Evolutionary conservation across 2,329 filamentous ascomycete genomes (phyloP), one percentile per base, ranked within the genome.

Genomic region (Ceratocystis destructans): DNA sequence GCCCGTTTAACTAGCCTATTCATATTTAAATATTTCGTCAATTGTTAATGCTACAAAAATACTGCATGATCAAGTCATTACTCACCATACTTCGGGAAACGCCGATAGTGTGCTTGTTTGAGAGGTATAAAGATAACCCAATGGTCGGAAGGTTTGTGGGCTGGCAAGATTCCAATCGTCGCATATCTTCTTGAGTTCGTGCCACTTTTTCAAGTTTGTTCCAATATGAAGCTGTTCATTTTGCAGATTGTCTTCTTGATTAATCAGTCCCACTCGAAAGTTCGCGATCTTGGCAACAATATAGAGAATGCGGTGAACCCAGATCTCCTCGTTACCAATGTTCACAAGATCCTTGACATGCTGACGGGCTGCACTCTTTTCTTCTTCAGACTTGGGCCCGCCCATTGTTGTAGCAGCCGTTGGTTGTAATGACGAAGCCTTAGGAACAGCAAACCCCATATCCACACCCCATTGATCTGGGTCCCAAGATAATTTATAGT

Each of bases 401-500:
- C 20, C 57, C 25, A 15, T n/a, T 55, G 15, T 44, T 20, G 31
- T 61, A 50, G 20, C 50, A 50, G 17, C 15, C 37, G 37, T 31
- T n/a, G 62, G 61, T 25, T 41, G 28, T 22, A 53, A 67, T 41
- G 48, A 57, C n/a, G 37, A 37, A 46, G 20, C 15, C n/a, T 48
- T 55, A 33, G 12, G 62, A 62, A 68, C 67, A 15, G 71, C 68
- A 59, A 94, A 87, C 70, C 88, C 82, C 80, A 94, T 85, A 71
- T 96, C 87, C 20, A 96, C 79, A 0, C 88, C 89, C 92, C 93
- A 96, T 10, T 89, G 84, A 71, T 96, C 90, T 0, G 91, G 92
- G 65, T 96, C 86, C 90, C 91, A 96, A 0, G 89, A 86, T 12
- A 90, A 84, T 70, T 86, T 83, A 88, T 89, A 96, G 73, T 93